Evolutionary conservation across 2,329 filamentous ascomycete genomes (phyloP).

Genomic region (Neonectria neomacrospora): DNA sequence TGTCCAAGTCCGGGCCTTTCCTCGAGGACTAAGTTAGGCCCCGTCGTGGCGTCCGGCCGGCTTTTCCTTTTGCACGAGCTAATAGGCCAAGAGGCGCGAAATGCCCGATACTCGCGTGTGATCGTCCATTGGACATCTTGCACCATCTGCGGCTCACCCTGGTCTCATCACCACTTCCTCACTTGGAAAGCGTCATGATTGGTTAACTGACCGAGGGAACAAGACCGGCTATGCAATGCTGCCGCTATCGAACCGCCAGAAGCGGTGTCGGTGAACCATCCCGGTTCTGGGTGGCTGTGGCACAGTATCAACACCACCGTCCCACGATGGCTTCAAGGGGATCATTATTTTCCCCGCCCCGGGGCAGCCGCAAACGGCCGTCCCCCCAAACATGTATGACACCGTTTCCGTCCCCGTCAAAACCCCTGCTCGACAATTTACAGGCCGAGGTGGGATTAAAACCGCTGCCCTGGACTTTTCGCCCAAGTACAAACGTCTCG

Average conservation of each 20-base stretch:
- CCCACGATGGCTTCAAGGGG: constrained; percentile 45
- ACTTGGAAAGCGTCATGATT: constrained; percentile 41
- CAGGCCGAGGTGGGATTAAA: constrained; percentile 42
- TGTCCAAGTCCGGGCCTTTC: constrained; percentile 10
- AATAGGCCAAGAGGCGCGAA: constrained; percentile 41
- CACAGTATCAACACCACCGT: constrained; percentile 44
- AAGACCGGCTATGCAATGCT: constrained; percentile 39
- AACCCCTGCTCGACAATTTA: constrained; percentile 41
- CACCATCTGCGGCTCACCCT: constrained; percentile 46
- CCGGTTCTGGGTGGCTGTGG: constrained; percentile 41
- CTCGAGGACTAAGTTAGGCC: constrained; percentile 23
- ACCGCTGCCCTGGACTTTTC: constrained; percentile 36
- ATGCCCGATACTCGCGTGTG: constrained; percentile 42
- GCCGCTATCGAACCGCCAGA: constrained; percentile 45
- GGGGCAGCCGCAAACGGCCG: constrained; percentile 45
- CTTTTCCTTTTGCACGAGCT: constrained; percentile 40
- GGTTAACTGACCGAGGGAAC: constrained; percentile 41
- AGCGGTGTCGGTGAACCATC: constrained; percentile 47
- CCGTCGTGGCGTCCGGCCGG: constrained; percentile 24
- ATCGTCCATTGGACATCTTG: constrained; percentile 43
- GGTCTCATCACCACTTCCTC: constrained; percentile 44
- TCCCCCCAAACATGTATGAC: constrained; percentile 44
- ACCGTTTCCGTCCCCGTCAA: constrained; percentile 44
- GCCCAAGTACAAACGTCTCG: constrained; percentile 28
- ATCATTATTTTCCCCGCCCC: constrained; percentile 43